Evolutionary conservation across 306 rosid genomes (phyloP).

Genomic region (Quillaja saponaria): DNA sequence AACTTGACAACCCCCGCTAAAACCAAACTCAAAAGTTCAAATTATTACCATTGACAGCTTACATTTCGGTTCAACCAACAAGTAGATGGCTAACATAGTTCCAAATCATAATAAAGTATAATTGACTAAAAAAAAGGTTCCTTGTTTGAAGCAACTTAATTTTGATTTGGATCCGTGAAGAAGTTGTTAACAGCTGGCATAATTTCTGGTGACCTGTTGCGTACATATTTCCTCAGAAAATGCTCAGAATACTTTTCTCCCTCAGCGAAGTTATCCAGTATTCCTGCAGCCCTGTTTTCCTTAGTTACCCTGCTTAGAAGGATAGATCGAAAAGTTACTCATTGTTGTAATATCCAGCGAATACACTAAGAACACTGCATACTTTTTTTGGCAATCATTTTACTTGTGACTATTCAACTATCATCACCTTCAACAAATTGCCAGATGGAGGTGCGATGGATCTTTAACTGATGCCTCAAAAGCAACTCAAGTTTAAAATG

Average conservation of each 20-base stretch:
- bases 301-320: conserved; percentile 61
- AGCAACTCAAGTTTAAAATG: too few relatives aligned
- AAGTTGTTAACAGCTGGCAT: conserved; percentile 73
- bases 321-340: background rate
- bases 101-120: too few relatives aligned
- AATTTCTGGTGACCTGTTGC: conserved; percentile 70
- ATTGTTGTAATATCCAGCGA: background rate
- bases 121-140: background rate
- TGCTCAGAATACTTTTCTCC: conserved; percentile 81
- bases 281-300: conserved; percentile 81
- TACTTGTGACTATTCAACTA: too few relatives aligned
- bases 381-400: too few relatives aligned
- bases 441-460: too few relatives aligned
- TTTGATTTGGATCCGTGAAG: conserved; percentile 65
- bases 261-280: conserved; percentile 75
- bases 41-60: conserved; percentile 31
- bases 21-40: conserved; percentile 19
- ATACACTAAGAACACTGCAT: background rate
- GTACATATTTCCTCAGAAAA: conserved; percentile 60
- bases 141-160: conserved; percentile 41
- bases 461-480: too few relatives aligned
- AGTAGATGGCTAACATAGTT: conserved; percentile 7
- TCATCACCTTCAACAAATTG: too few relatives aligned
- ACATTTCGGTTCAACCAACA: conserved; percentile 17
- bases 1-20: background rate